Percentiles rank a stretch among this genome's conserved stretches.
These are phyloP conservation scores for Allium cepa DNA, from an alignment of 106 monocot genomes.

Conservation along the genomic window DNA sequence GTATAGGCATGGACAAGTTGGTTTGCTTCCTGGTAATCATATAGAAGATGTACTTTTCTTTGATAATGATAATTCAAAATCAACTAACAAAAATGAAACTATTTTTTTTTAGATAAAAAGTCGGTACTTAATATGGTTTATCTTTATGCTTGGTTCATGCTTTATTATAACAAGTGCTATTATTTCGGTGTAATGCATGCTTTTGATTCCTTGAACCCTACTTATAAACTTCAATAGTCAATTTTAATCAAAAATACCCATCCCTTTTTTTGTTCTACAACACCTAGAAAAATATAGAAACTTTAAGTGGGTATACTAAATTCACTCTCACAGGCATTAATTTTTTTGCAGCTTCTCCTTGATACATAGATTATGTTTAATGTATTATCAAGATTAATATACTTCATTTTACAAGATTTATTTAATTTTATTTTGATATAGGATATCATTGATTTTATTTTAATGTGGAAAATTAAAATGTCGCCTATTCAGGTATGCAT, in stretches of 20 bases:
- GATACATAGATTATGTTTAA: too few relatives aligned
- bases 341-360: too few relatives aligned
- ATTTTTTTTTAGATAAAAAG: conserved; percentile 1
- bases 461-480: too few relatives aligned
- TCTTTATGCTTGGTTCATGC: conserved; percentile 20
- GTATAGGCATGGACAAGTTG: conserved; percentile 15
- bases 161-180: conserved; percentile 13
- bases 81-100: background rate
- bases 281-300: background rate
- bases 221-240: background rate
- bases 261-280: background rate
- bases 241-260: background rate
- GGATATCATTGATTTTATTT: too few relatives aligned
- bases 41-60: conserved; percentile 5
- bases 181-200: conserved; percentile 3
- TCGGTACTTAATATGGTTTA: conserved; percentile 11
- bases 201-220: background rate
- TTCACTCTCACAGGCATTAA: too few relatives aligned
- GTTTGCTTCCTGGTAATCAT: conserved; percentile 8
- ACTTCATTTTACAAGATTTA: too few relatives aligned
- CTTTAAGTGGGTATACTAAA: background rate
- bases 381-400: too few relatives aligned
- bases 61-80: background rate
- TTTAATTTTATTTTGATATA: too few relatives aligned
- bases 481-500: too few relatives aligned